Percentiles rank a stretch among this genome's conserved stretches.
Conservation (phyloP, 176 grass and related monocot genomes). For the Thalia dealbata region DNA sequence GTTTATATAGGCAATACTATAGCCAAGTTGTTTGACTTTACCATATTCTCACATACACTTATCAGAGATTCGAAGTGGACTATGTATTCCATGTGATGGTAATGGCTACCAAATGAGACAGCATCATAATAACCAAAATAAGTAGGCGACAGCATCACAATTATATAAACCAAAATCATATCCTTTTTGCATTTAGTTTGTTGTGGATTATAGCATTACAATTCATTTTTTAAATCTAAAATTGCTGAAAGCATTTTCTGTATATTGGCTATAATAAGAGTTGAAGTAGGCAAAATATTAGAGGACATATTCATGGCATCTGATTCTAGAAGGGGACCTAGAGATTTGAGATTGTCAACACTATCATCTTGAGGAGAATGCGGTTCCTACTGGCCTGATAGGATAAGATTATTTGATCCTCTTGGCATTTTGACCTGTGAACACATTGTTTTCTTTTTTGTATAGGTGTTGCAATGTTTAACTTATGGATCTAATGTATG, state of each 20-base stretch:
- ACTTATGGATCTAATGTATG: background rate
- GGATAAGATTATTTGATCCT: background rate
- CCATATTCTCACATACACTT: background rate
- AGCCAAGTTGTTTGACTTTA: background rate
- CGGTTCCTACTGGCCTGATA: background rate
- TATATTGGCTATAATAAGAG: background rate
- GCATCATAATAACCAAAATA: background rate
- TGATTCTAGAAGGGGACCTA: background rate
- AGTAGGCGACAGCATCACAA: background rate
- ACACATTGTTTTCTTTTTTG: background rate
- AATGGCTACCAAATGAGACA: background rate
- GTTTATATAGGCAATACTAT: background rate
- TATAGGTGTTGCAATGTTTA: background rate
- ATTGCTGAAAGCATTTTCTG: background rate
- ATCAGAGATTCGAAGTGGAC: background rate
- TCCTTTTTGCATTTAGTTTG: background rate
- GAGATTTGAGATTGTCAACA: slow-evolving; percentile 1
- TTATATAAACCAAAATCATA: background rate
- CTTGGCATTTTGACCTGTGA: background rate
- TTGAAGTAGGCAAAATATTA: background rate
- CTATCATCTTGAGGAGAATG: background rate
- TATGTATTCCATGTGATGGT: background rate
- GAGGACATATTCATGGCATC: background rate
- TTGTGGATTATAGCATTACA: background rate
- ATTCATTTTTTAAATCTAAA: background rate